Evolutionary conservation across 2,329 filamentous ascomycete species (phyloP).

Genomic region (Colletotrichum incanum): DNA sequence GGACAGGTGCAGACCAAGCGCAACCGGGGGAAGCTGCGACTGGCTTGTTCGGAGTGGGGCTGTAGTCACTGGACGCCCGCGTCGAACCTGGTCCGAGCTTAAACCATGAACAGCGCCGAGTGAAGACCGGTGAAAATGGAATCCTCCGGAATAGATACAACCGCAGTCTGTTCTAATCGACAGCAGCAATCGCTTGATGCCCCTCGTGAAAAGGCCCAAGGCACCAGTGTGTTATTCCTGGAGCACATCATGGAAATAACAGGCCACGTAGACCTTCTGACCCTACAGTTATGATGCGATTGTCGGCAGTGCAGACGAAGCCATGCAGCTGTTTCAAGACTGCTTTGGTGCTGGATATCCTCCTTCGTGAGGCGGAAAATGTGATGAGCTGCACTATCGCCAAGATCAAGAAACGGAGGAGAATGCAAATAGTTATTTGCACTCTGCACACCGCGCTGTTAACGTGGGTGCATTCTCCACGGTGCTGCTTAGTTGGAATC

Average conservation of each 20-base stretch:
- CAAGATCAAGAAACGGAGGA: background rate
- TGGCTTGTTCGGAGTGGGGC: constrained; percentile 26
- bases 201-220: background rate
- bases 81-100: constrained; percentile 16
- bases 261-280: background rate
- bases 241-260: too few species aligned
- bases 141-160: background rate
- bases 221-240: too few species aligned
- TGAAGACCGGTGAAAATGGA: background rate
- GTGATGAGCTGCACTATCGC: background rate
- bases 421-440: background rate
- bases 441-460: background rate
- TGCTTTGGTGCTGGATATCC: background rate
- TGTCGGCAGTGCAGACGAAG: background rate
- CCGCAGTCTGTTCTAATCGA: background rate
- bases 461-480: background rate
- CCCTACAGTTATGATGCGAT: too few species aligned
- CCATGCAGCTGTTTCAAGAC: background rate
- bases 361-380: background rate
- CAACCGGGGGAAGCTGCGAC: constrained; percentile 26
- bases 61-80: constrained; percentile 19
- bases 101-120: background rate
- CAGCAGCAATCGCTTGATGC: background rate
- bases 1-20: constrained; percentile 25
- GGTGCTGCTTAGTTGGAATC: background rate